Evolutionary conservation across 495 filamentous ascomycete genomes (phyloP).

Genomic region (Pseudomonodictys pantanalensis): DNA sequence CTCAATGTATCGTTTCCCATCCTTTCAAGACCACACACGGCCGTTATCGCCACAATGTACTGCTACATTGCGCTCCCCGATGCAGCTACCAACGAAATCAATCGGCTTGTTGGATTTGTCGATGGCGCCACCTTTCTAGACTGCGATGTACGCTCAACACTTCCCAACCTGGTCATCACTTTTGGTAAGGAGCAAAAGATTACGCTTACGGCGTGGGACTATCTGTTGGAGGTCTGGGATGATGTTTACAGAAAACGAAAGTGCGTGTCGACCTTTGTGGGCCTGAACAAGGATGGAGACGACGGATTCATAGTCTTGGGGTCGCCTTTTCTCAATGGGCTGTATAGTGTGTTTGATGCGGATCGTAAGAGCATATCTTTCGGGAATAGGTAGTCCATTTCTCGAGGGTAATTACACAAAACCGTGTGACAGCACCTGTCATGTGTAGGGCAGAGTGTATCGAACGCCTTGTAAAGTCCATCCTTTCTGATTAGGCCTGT

Average conservation of each 20-base stretch:
- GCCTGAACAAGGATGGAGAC: background rate
- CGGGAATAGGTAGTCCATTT: too few species aligned
- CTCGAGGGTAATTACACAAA: too few species aligned
- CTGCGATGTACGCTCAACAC: background rate
- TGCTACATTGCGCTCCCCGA: background rate
- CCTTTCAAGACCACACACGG: background rate
- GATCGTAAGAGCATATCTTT: constrained; percentile 2
- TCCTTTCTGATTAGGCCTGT: too few species aligned
- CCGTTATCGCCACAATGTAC: background rate
- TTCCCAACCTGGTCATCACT: background rate
- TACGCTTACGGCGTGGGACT: background rate
- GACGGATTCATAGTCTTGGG: background rate
- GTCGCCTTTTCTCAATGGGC: background rate
- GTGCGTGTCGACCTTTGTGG: background rate
- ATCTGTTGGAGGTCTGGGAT: background rate
- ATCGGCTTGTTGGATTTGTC: background rate
- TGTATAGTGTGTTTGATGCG: background rate
- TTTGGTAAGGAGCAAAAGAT: background rate
- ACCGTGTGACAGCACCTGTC: too few species aligned
- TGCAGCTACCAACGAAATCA: background rate
- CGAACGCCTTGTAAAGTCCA: too few species aligned
- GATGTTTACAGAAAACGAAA: background rate
- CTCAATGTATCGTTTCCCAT: background rate
- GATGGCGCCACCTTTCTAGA: background rate
- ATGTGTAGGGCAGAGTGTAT: too few species aligned